Evolutionary conservation across 2,329 filamentous ascomycete genomes (phyloP).

Genomic region (Epichloe scottii): DNA sequence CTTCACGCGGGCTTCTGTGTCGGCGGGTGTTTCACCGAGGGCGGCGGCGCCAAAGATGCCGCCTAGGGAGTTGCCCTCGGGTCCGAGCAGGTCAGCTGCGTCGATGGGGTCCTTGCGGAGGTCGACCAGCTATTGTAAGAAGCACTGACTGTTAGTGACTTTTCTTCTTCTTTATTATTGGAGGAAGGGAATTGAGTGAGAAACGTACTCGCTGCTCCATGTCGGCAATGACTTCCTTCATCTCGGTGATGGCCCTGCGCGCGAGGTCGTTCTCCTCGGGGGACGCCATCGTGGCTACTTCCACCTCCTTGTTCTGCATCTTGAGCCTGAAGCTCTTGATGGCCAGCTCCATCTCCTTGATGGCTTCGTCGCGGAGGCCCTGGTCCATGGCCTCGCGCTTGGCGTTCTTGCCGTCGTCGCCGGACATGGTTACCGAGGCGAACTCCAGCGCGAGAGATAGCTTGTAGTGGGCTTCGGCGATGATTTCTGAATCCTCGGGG

Average conservation of each 20-base stretch:
- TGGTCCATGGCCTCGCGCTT: slow-evolving; percentile 50
- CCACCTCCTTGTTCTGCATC: slow-evolving; percentile 55
- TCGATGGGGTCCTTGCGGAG: slow-evolving; percentile 47
- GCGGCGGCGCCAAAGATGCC: slow-evolving; percentile 52
- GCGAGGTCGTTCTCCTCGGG: slow-evolving; percentile 55
- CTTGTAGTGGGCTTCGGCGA: slow-evolving; percentile 94
- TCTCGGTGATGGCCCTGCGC: slow-evolving; percentile 52
- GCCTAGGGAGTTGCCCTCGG: slow-evolving; percentile 30
- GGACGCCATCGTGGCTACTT: slow-evolving; percentile 48
- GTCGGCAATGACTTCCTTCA: slow-evolving; percentile 66
- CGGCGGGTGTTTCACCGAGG: slow-evolving; percentile 47
- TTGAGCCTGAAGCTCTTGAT: slow-evolving; percentile 62
- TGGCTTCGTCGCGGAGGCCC: slow-evolving; percentile 56
- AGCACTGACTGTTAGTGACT: not conserved
- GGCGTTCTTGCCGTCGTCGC: slow-evolving; percentile 30
- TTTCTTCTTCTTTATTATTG: not conserved
- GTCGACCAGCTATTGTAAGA: slow-evolving; percentile 45
- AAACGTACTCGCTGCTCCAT: slow-evolving; percentile 59
- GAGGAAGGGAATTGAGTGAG: not conserved
- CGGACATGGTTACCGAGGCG: slow-evolving; percentile 58
- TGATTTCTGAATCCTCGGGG: slow-evolving; percentile 65
- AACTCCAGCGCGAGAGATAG: slow-evolving; percentile 92
- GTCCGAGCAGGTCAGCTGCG: slow-evolving; percentile 22
- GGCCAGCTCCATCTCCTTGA: slow-evolving; percentile 57
- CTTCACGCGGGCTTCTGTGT: slow-evolving; percentile 51